Evolutionary conservation across 805 yeast genomes (phyloP).

Genomic region (Tetrapisispora pingtungensis): DNA sequence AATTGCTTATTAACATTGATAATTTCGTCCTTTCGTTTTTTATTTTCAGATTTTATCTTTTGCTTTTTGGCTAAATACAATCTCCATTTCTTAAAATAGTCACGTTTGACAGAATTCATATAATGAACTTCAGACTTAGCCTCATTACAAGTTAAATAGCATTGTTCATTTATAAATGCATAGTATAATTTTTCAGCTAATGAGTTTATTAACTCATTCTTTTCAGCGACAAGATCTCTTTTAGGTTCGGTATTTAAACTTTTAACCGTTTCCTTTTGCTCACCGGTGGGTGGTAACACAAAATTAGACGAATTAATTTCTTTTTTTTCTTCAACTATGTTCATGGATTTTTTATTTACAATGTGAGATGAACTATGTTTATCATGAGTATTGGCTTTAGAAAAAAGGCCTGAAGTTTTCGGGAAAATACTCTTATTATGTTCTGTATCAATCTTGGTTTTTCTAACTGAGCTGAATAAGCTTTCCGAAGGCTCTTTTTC

Average conservation of each 20-base stretch:
- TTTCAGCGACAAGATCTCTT: constrained; percentile 8
- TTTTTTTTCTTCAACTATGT: no score
- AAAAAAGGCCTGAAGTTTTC: no score
- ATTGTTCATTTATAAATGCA: constrained; percentile 53
- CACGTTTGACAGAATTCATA: constrained; percentile 25
- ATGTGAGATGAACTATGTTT: no score
- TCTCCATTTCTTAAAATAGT: constrained; percentile 28
- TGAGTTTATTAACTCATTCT: constrained; percentile 21
- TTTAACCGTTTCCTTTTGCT: background rate
- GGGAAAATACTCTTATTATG: no score
- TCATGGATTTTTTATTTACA: no score
- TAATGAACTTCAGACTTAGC: constrained; percentile 37
- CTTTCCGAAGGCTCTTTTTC: no score
- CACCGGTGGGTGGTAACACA: background rate
- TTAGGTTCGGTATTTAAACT: background rate
- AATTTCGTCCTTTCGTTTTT: constrained; percentile 35
- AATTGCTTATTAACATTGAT: constrained; percentile 27
- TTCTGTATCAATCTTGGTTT: no score
- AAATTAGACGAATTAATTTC: background rate
- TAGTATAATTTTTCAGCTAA: constrained; percentile 43
- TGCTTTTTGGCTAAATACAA: constrained; percentile 17
- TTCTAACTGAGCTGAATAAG: no score
- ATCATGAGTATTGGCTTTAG: no score
- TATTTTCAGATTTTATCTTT: constrained; percentile 22
- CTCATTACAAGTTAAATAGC: constrained; percentile 35